phyloP scores from a whole-genome alignment of 2,329 filamentous ascomycete genomes.

The Exophiala aquamarina region DNA sequence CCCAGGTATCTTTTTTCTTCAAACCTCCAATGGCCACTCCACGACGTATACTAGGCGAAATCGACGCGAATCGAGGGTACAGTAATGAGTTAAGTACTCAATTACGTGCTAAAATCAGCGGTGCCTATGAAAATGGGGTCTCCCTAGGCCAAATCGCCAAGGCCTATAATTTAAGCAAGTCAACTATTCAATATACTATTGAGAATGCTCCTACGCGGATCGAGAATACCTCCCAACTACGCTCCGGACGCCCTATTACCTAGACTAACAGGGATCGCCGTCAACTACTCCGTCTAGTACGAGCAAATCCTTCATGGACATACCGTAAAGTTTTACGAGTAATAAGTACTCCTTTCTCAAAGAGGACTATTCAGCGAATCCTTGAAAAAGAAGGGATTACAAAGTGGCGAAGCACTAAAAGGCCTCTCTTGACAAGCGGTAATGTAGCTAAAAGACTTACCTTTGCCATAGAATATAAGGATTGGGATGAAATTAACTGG shows the following conservation, averaged over 20 bases:
- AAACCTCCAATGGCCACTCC: too few relatives aligned
- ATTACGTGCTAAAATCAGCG: not conserved
- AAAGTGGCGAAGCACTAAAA: constrained; percentile 18
- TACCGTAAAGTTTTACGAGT: not conserved
- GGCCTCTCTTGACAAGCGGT: constrained; percentile 12
- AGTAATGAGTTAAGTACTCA: too few relatives aligned
- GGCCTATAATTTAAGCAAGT: not conserved
- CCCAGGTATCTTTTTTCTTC: too few relatives aligned
- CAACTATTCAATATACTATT: not conserved
- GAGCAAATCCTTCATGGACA: not conserved
- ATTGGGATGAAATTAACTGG: constrained; percentile 18
- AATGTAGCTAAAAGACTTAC: constrained; percentile 10
- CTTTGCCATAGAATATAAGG: constrained; percentile 9
- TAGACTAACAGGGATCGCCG: not conserved
- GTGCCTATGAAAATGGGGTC: not conserved
- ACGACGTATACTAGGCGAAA: too few relatives aligned
- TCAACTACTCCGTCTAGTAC: not conserved
- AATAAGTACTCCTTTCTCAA: not conserved
- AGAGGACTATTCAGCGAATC: not conserved
- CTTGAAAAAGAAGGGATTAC: constrained; percentile 10
- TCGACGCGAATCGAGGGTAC: too few relatives aligned
- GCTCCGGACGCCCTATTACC: not conserved
- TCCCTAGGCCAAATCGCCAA: not conserved
- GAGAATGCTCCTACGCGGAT: not conserved
- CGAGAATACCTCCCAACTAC: not conserved